Evolutionary conservation across 768 basidiomycete genomes (phyloP).

Genomic region (Suillus brevipes): DNA sequence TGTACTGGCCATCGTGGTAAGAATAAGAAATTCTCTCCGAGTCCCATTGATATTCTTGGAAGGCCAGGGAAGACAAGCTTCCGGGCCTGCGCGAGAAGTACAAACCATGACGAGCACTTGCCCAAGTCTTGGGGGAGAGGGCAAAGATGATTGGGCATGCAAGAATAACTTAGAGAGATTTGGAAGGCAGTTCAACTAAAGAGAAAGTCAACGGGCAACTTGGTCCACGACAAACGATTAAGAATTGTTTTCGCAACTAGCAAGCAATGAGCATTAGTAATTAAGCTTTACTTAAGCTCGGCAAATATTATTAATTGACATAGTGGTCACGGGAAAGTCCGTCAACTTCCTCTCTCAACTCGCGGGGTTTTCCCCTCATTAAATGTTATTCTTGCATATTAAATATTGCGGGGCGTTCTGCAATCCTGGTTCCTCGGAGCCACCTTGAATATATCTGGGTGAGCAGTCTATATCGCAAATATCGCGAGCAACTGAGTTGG

Average conservation of each 20-base stretch:
- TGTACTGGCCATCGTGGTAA: not conserved
- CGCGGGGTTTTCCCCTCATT: not conserved
- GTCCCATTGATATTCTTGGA: not conserved
- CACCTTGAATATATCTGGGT: not conserved
- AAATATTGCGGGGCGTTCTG: not conserved
- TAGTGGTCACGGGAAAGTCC: not conserved
- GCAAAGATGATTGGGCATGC: not conserved
- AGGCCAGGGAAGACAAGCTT: not conserved
- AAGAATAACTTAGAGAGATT: not conserved
- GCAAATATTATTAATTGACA: not conserved
- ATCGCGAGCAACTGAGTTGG: not conserved
- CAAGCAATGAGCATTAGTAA: no score
- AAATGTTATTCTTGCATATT: not conserved
- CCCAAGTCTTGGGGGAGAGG: not conserved
- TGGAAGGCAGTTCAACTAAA: not conserved
- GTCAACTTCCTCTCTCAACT: not conserved
- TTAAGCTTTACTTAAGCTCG: not conserved
- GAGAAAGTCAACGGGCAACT: not conserved
- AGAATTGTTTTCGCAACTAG: no score
- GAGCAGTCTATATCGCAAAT: not conserved
- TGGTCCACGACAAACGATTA: not conserved
- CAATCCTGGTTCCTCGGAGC: not conserved
- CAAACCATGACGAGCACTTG: not conserved
- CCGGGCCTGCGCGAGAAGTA: not conserved
- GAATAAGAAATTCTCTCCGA: not conserved